Evolutionary conservation across 805 yeast genomes (phyloP).

Genomic region (Spathaspora boniae): DNA sequence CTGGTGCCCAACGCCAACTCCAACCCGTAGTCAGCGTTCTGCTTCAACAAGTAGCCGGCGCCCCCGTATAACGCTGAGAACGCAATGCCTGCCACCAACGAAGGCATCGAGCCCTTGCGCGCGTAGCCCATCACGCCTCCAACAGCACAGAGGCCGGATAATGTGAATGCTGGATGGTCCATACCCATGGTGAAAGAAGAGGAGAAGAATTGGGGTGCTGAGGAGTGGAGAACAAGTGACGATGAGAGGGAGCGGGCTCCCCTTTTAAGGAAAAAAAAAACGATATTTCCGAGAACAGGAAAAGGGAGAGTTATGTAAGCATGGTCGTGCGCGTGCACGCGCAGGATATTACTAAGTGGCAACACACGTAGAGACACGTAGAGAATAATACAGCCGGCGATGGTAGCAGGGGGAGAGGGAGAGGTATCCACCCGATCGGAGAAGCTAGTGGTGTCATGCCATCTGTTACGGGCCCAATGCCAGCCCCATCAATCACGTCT

Average conservation of each 20-base stretch:
- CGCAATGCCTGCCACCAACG: constrained; percentile 71
- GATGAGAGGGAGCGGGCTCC: not conserved
- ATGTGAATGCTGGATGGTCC: constrained; percentile 79
- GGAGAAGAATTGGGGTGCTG: not conserved
- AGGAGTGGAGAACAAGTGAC: not conserved
- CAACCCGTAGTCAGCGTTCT: constrained; percentile 76
- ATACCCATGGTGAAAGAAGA: constrained; percentile 13
- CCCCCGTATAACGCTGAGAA: constrained; percentile 58
- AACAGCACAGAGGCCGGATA: constrained; percentile 62
- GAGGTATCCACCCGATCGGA: no score
- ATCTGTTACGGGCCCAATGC: no score
- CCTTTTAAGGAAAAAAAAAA: not conserved
- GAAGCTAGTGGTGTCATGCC: no score
- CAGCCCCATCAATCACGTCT: no score
- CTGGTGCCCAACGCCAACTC: constrained; percentile 77
- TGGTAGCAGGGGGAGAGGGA: no score
- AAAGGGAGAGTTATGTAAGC: no score
- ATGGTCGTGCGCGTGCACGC: no score
- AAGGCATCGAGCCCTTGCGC: constrained; percentile 72
- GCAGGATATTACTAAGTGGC: no score
- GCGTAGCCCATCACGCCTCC: constrained; percentile 72
- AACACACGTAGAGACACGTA: no score
- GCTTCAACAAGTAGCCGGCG: constrained; percentile 70
- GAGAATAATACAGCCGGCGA: no score
- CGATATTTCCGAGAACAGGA: no score